Percentiles rank a stretch among this genome's conserved stretches.
Evolutionary conservation across 306 rosid genomes (phyloP).

Genomic region (Prinsepia uniflora): DNA sequence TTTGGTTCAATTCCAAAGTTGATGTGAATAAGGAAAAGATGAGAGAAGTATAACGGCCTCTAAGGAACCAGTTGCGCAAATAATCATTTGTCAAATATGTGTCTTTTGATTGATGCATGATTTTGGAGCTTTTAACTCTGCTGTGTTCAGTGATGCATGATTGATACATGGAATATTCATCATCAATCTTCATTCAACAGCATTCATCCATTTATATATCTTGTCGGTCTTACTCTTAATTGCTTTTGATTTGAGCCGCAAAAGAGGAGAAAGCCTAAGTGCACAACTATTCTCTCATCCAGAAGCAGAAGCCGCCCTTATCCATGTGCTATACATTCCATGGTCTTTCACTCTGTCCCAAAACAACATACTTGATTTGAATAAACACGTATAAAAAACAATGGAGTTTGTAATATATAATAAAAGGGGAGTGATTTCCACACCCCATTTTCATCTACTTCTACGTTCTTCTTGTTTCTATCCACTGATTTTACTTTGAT

Average conservation of each 20-base stretch:
- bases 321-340: conserved; percentile 65
- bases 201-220: not conserved
- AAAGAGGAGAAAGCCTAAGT: not conserved
- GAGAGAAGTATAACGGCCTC: not conserved
- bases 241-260: not conserved
- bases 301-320: conserved; percentile 34
- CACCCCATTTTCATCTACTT: too few relatives aligned
- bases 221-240: not conserved
- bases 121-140: too few relatives aligned
- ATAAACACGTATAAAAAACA: not conserved
- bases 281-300: conserved; percentile 25
- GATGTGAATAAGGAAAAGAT: not conserved
- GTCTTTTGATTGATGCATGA: not conserved
- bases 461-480: too few relatives aligned
- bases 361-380: not conserved
- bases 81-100: not conserved
- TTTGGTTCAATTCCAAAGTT: too few relatives aligned
- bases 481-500: too few relatives aligned
- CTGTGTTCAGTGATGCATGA: too few relatives aligned
- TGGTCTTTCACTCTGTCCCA: conserved; percentile 60
- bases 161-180: not conserved
- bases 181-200: not conserved
- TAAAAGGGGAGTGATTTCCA: too few relatives aligned
- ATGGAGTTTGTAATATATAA: too few relatives aligned
- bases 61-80: not conserved